Percentiles rank a stretch among this genome's conserved stretches.
phyloP scores from a whole-genome alignment of 495 filamentous ascomycete genomes.

The Annulohypoxylon maeteangense region DNA sequence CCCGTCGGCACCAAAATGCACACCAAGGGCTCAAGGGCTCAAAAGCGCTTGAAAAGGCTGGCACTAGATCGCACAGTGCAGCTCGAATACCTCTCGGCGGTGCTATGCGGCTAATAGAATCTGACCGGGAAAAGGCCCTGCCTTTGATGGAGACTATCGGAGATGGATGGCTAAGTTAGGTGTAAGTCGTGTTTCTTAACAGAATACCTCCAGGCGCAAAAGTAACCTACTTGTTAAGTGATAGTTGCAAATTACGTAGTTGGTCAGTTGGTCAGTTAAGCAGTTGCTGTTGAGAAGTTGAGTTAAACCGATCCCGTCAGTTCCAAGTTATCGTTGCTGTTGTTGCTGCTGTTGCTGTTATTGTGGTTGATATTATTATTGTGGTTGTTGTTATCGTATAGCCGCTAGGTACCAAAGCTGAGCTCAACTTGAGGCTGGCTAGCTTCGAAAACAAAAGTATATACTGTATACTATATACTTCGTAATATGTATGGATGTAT shows the following conservation, averaged over 20 bases:
- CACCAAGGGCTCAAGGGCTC: conserved; percentile 10
- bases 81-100: conserved; percentile 39
- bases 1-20: conserved; percentile 33
- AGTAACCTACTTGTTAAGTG: conserved; percentile 21
- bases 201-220: conserved; percentile 22
- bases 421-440: conserved; percentile 7
- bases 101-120: conserved; percentile 47
- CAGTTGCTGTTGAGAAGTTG: conserved; percentile 9
- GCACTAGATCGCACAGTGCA: conserved; percentile 39
- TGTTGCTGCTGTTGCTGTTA: neutral
- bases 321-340: neutral
- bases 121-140: conserved; percentile 44
- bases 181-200: conserved; percentile 40
- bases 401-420: neutral
- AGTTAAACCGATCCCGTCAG: conserved; percentile 20
- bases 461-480: conserved; percentile 12
- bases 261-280: neutral
- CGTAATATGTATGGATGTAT: conserved; percentile 18
- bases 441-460: conserved; percentile 11
- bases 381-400: neutral
- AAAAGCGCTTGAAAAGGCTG: too few species aligned
- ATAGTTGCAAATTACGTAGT: conserved; percentile 9
- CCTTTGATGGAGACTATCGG: conserved; percentile 41
- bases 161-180: conserved; percentile 39
- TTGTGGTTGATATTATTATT: too few species aligned